phyloP scores from a whole-genome alignment of 228 moss, liverwort and hornwort genomes.

The Sphagnum fallax region DNA sequence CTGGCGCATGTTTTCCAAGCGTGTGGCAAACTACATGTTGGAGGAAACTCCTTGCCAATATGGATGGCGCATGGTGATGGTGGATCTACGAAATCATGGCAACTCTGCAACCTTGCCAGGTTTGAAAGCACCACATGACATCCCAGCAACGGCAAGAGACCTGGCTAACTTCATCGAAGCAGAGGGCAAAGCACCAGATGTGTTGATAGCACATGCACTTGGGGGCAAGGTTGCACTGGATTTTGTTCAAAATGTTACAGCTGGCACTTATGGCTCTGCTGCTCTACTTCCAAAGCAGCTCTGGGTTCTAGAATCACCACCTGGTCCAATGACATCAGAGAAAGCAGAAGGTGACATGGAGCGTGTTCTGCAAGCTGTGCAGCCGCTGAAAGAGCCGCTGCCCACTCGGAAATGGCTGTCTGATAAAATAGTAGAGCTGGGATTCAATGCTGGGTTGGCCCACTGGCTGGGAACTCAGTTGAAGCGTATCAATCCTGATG shows the following conservation, averaged over 20 bases:
- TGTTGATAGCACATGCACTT: slow-evolving; percentile 77
- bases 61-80: slow-evolving; percentile 85
- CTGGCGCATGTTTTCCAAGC: too few species aligned
- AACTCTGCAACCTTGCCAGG: slow-evolving; percentile 49
- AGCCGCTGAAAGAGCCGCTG: slow-evolving; percentile 67
- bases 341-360: slow-evolving; percentile 68
- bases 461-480: slow-evolving; percentile 96
- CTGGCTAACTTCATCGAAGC: slow-evolving; percentile 61
- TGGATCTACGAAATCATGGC: slow-evolving; percentile 94
- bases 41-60: too few species aligned
- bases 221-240: slow-evolving; percentile 92
- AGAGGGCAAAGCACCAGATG: slow-evolving; percentile 60
- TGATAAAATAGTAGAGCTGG: slow-evolving; percentile 51
- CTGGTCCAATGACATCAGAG: slow-evolving; percentile 57
- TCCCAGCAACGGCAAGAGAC: slow-evolving; percentile 75
- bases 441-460: slow-evolving; percentile 71
- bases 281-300: slow-evolving; percentile 52
- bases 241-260: slow-evolving; percentile 52
- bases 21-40: too few species aligned
- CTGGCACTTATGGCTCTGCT: slow-evolving; percentile 53
- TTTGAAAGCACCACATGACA: slow-evolving; percentile 67
- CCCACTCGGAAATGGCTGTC: slow-evolving; percentile 88
- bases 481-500: slow-evolving; percentile 42
- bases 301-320: slow-evolving; percentile 89
- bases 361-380: slow-evolving; percentile 58